A percentile compares a stretch with the other conserved stretches of the same genome.
These are phyloP conservation scores for Rubia peregrina DNA, from an alignment of 305 asterid genomes.

Conservation along the genomic window DNA sequence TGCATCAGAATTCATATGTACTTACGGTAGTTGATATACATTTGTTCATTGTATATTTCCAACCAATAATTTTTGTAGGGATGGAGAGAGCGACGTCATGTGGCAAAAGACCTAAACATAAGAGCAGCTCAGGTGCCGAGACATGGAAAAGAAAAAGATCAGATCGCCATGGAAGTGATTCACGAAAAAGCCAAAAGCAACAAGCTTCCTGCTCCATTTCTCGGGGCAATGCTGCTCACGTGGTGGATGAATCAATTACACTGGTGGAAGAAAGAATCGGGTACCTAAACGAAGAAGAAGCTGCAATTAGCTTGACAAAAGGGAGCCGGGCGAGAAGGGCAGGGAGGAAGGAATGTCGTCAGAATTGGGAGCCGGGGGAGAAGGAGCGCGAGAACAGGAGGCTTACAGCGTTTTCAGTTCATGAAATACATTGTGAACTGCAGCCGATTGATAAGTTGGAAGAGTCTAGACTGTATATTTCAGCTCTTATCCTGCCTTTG, in stretches of 20 bases:
- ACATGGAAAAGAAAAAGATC: constrained; percentile 11
- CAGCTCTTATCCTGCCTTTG: constrained; percentile 20
- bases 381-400: constrained; percentile 12
- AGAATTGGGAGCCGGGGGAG: neutral
- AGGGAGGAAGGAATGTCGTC: neutral
- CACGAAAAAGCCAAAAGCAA: constrained; percentile 7
- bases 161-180: constrained; percentile 6
- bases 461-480: constrained; percentile 13
- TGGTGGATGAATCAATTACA: neutral
- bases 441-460: constrained; percentile 18
- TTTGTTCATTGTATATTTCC: neutral
- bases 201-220: constrained; percentile 2
- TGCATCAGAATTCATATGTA: neutral
- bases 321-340: neutral
- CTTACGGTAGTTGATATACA: neutral
- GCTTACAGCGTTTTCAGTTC: constrained; percentile 13
- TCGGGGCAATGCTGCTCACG: neutral
- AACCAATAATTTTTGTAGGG: neutral
- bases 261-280: constrained; percentile 5
- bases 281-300: constrained; percentile 10
- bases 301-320: constrained; percentile 15
- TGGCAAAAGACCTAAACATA: neutral
- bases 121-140: neutral
- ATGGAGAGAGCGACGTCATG: constrained; percentile 6
- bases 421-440: constrained; percentile 7